Evolutionary conservation across 345 rosid genomes (phyloP).

Genomic region (Stellera chamaejasme): DNA sequence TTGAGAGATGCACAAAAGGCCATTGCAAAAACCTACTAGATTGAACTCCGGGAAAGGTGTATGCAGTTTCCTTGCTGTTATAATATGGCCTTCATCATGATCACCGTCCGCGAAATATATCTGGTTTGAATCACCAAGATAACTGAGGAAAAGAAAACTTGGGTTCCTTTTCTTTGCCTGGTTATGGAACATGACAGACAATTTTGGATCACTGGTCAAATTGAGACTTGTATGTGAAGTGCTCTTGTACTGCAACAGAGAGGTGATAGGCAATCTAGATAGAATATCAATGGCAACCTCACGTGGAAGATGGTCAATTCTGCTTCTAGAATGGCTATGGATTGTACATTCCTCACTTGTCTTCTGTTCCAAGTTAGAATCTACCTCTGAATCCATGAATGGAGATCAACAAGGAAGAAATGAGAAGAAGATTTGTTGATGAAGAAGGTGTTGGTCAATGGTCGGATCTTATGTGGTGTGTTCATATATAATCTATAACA

Average conservation of each 20-base stretch:
- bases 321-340: no score
- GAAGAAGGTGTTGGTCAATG: no score
- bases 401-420: no score
- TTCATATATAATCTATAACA: no score
- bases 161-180: background rate
- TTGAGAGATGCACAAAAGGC: background rate
- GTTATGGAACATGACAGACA: background rate
- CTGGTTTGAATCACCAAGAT: background rate
- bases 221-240: background rate
- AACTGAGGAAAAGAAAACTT: background rate
- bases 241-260: background rate
- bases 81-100: background rate
- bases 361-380: no score
- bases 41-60: background rate
- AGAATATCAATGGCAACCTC: background rate
- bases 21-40: background rate
- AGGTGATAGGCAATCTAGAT: constrained; percentile 1
- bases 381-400: no score
- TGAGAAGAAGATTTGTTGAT: no score
- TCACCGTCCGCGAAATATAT: background rate
- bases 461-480: no score
- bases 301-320: background rate
- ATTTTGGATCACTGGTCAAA: background rate
- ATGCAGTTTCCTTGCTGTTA: background rate
- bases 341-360: no score